Percentiles rank a stretch among this genome's conserved stretches.
Conservation (phyloP, 2,329 filamentous ascomycete genomes). For the Graphiopsis chlorocephala region DNA sequence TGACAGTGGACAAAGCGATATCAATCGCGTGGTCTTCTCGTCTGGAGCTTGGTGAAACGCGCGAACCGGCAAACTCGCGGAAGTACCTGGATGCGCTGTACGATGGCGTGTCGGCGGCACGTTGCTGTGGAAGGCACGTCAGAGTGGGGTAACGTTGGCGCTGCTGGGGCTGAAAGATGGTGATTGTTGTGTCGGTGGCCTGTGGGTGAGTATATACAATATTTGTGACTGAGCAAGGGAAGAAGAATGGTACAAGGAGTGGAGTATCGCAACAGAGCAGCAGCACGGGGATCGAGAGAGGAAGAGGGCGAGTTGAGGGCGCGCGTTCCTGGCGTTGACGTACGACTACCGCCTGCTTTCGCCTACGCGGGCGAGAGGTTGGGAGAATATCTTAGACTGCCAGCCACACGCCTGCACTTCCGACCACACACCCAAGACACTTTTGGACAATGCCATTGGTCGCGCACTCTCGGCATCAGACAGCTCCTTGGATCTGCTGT, state of each 20-base stretch:
- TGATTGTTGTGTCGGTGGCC: neutral
- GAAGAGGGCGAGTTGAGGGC: neutral
- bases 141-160: neutral
- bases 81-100: slow-evolving; percentile 3
- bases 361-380: neutral
- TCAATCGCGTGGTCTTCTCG: neutral
- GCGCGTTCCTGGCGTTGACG: slow-evolving; percentile 1
- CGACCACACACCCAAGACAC: slow-evolving; percentile 10
- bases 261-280: neutral
- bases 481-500: neutral
- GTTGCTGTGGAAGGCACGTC: slow-evolving; percentile 8
- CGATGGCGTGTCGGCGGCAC: neutral
- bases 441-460: neutral
- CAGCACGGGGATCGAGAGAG: neutral
- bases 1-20: neutral
- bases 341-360: neutral
- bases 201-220: neutral
- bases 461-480: neutral
- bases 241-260: slow-evolving; percentile 1
- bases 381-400: too few relatives aligned
- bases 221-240: neutral
- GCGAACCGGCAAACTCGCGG: neutral
- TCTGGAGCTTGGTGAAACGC: neutral
- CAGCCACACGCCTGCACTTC: too few relatives aligned
- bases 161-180: neutral